Base-by-base conservation (phyloP, 192 early-diverging fungal species). In the Backusella australiensis region DNA sequence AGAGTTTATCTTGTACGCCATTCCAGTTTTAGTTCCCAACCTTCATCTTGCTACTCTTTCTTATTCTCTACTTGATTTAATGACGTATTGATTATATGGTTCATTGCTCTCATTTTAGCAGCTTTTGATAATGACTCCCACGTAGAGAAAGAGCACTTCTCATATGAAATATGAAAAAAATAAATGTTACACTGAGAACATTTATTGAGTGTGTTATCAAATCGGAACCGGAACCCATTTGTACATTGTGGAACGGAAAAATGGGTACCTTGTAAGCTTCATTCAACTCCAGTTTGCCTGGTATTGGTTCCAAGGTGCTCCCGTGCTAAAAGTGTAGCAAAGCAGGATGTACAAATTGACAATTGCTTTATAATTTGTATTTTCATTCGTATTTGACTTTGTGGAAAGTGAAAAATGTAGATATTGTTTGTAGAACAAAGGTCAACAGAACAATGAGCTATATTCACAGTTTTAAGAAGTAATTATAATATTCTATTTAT, bases 161-260 rank as follows among this genome's bases (percentile, higher is more conserved):
- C 56, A 26, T 63, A 63, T 63, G 23, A 29, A 63, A 26, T 29
- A 63, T 29, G 23, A 23, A 29, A 12, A 29, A 56, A 63, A 29
- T 29, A 12, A 29, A 63, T 63, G 56, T 63, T 63, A 63, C 56
- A 63, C 56, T 63, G 21, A 29, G 21, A 56, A 26, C 2, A 56
- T 56, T 21, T 21, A 56, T 21, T 63, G 8, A 63, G 26, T 4
- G 21, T 63, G 56, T 63, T 63, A 63, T 63, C 56, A 63, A 63
- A 63, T 63, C 56, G 56, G 56, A 63, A 63, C 56, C 56, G 56
- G 56, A 63, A 63, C 56, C 56, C 29, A 63, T 63, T 63, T 63
- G 56, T 63, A 63, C 56, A 63, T 12, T 14, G 46, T 49, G 42
- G 14, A 17, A 44, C 42, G 42, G 21, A 21, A 56, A n/a, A 8